Conservation (phyloP, 129 eudicot species). For the Lonicera japonica region DNA sequence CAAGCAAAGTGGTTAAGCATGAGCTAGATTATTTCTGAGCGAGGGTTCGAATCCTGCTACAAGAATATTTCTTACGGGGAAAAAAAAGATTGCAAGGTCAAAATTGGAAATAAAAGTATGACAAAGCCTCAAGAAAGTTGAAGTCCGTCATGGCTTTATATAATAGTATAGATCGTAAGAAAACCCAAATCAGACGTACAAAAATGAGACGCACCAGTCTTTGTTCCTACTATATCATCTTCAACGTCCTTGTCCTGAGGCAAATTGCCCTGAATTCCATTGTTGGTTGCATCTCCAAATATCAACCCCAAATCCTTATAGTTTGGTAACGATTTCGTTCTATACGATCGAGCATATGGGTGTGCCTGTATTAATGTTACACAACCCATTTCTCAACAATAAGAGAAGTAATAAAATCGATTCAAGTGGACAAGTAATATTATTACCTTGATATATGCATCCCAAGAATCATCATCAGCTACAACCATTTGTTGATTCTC, state of each 20-base stretch:
- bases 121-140: too few species aligned
- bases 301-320: conserved; percentile 35
- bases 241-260: conserved; percentile 27
- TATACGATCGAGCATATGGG: conserved; percentile 40
- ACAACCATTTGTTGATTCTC: conserved; percentile 33
- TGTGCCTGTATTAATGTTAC: conserved; percentile 30
- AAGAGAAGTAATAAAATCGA: not conserved
- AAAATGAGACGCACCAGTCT: conserved; percentile 30
- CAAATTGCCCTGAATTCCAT: conserved; percentile 13
- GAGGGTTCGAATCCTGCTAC: too few species aligned
- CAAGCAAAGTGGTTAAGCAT: too few species aligned
- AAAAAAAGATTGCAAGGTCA: not conserved
- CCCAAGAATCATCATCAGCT: conserved; percentile 56
- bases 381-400: conserved; percentile 10
- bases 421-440: not conserved
- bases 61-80: too few species aligned
- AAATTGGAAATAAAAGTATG: not conserved
- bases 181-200: too few species aligned
- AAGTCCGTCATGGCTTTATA: too few species aligned
- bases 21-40: too few species aligned
- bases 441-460: conserved; percentile 48
- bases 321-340: conserved; percentile 33
- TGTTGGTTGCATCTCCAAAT: conserved; percentile 28
- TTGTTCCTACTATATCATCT: conserved; percentile 23
- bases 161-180: too few species aligned